Conservation (phyloP, 1,139 yeast species). For the Saccharomyces hybrid region DNA sequence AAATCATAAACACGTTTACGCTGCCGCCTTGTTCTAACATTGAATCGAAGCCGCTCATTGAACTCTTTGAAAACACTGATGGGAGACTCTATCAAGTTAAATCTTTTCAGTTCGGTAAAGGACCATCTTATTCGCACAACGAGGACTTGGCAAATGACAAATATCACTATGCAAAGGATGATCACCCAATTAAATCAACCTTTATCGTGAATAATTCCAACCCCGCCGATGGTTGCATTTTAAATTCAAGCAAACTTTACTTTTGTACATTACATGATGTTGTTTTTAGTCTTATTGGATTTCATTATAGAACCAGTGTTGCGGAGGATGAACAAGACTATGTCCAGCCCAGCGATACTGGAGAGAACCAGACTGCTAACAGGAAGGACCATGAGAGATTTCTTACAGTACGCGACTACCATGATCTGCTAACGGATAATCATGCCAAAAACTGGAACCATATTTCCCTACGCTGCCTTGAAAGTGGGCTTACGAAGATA, state of each 20-base stretch:
- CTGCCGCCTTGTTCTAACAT: neutral
- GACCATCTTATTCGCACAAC: conserved; percentile 17
- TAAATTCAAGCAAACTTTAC: conserved; percentile 34
- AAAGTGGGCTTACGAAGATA: conserved; percentile 31
- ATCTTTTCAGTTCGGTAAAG: conserved; percentile 24
- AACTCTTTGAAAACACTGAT: neutral
- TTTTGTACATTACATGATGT: conserved; percentile 41
- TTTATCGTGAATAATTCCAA: conserved; percentile 30
- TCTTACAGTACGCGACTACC: conserved; percentile 32
- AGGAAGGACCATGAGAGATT: conserved; percentile 15
- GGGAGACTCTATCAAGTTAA: neutral
- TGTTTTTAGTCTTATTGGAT: conserved; percentile 35
- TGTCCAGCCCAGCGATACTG: conserved; percentile 16
- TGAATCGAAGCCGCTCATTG: neutral
- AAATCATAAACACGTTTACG: neutral
- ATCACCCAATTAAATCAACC: conserved; percentile 31
- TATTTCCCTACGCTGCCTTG: conserved; percentile 18
- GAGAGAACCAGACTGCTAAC: neutral
- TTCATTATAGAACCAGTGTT: conserved; percentile 32
- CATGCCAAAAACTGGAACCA: conserved; percentile 21
- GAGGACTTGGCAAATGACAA: conserved; percentile 23
- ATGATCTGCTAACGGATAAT: conserved; percentile 25
- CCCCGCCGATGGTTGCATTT: conserved; percentile 26
- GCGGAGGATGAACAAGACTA: conserved; percentile 23
- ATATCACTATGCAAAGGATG: conserved; percentile 29